Evolutionary conservation across 768 basidiomycete species (phyloP).

Genomic region (Vishniacozyma victoriae): DNA sequence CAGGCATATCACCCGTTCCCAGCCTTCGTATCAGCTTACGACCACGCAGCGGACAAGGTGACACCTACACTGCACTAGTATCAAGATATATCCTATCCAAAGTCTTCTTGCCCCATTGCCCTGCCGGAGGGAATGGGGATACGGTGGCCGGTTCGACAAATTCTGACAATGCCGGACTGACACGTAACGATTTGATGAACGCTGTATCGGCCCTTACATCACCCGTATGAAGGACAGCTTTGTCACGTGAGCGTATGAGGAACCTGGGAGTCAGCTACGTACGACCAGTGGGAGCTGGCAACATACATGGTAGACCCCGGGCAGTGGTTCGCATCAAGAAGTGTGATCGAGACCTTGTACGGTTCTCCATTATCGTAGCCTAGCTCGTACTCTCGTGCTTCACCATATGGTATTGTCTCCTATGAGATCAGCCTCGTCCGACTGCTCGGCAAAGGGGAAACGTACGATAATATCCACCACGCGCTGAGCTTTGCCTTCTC

Average conservation of each 20-base stretch:
- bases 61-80: conserved; percentile 52
- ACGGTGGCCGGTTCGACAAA: conserved; percentile 54
- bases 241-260: conserved; percentile 58
- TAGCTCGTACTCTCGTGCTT: conserved; percentile 60
- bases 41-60: background rate
- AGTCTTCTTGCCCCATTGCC: conserved; percentile 32
- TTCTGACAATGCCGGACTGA: conserved; percentile 66
- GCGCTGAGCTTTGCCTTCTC: conserved; percentile 18
- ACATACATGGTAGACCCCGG: conserved; percentile 86
- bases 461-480: conserved; percentile 35
- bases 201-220: conserved; percentile 84
- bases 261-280: conserved; percentile 57
- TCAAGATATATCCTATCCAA: conserved; percentile 78
- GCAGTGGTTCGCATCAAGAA: conserved; percentile 89
- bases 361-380: conserved; percentile 51
- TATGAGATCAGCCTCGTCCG: conserved; percentile 6
- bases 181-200: conserved; percentile 62
- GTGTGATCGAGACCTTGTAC: conserved; percentile 60
- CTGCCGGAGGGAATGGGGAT: conserved; percentile 12
- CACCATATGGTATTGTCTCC: conserved; percentile 41
- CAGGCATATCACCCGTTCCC: conserved; percentile 47
- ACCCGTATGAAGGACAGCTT: conserved; percentile 82
- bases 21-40: conserved; percentile 18
- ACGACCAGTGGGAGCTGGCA: background rate
- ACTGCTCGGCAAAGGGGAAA: background rate